These are phyloP conservation scores for Aspergillus sp. DNA, from an alignment of 2,329 filamentous ascomycete species.

Conservation along the genomic window DNA sequence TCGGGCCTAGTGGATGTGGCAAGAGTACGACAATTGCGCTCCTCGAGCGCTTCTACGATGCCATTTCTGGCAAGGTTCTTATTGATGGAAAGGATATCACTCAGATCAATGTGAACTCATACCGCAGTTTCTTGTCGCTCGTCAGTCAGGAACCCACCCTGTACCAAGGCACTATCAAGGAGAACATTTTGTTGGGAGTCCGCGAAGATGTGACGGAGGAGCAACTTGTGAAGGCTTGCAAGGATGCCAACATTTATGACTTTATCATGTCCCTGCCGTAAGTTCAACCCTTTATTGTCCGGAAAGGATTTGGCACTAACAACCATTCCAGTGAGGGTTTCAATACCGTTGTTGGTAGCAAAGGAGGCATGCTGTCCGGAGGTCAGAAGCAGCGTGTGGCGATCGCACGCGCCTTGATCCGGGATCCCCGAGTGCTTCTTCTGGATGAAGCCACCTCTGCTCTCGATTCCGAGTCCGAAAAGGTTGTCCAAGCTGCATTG, in stretches of 20 bases:
- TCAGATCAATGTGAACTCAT: slow-evolving; percentile 78
- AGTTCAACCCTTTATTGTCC: slow-evolving; percentile 27
- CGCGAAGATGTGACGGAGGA: slow-evolving; percentile 70
- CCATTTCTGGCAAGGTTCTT: slow-evolving; percentile 74
- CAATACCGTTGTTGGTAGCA: slow-evolving; percentile 80
- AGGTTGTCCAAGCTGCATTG: slow-evolving; percentile 66
- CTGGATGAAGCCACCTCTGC: slow-evolving; percentile 73
- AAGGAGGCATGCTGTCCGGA: slow-evolving; percentile 81
- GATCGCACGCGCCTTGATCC: slow-evolving; percentile 85
- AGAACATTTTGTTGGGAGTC: slow-evolving; percentile 84
- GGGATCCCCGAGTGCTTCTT: slow-evolving; percentile 84
- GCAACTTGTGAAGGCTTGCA: slow-evolving; percentile 74
- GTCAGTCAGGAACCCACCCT: slow-evolving; percentile 94
- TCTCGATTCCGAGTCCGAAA: slow-evolving; percentile 52
- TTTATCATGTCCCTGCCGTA: slow-evolving; percentile 80
- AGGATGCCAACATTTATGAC: slow-evolving; percentile 89
- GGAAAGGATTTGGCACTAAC: slow-evolving; percentile 11
- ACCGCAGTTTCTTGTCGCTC: slow-evolving; percentile 79
- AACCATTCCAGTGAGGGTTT: slow-evolving; percentile 65
- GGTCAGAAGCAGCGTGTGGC: slow-evolving; percentile 95
- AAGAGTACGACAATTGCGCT: slow-evolving; percentile 93
- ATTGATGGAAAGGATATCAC: slow-evolving; percentile 83
- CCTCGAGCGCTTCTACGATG: slow-evolving; percentile 92
- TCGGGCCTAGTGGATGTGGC: slow-evolving; percentile 91
- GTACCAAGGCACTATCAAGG: slow-evolving; percentile 87